Evolutionary conservation across 352 stramenopile species (phyloP).

Genomic region (Phytopythium delawarense): DNA sequence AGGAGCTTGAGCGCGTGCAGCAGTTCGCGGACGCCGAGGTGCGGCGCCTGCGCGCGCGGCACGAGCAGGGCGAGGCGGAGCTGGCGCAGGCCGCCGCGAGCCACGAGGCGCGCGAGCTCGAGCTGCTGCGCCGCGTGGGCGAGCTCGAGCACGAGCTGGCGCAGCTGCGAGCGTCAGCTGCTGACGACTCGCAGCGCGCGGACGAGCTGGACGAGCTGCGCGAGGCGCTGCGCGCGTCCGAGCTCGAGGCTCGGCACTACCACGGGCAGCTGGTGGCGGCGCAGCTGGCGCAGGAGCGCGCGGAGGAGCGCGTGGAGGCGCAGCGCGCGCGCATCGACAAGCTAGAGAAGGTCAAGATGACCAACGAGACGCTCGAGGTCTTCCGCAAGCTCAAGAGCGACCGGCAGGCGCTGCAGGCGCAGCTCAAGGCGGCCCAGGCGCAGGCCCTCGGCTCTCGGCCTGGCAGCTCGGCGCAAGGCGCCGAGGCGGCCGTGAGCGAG

Average conservation of each 20-base stretch:
- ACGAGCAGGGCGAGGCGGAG: constrained; percentile 34
- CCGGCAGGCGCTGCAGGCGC: constrained; percentile 39
- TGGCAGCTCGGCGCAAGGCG: constrained; percentile 13
- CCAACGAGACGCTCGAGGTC: constrained; percentile 57
- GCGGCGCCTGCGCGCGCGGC: constrained; percentile 29
- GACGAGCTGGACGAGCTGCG: constrained; percentile 45
- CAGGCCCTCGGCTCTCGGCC: no score
- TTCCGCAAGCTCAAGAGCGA: constrained; percentile 68
- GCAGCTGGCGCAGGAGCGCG: constrained; percentile 36
- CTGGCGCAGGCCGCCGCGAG: constrained; percentile 22
- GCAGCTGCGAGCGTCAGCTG: no score
- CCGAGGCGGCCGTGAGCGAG: constrained; percentile 36
- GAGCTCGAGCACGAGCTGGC: constrained; percentile 26
- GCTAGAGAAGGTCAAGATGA: constrained; percentile 84
- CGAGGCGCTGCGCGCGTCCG: constrained; percentile 47
- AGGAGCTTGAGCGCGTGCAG: constrained; percentile 47
- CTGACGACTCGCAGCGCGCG: no score
- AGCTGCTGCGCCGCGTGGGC: constrained; percentile 15
- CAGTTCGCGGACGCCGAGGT: constrained; percentile 53
- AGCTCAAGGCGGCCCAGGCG: constrained; percentile 11
- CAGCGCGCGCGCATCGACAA: constrained; percentile 70
- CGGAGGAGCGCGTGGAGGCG: constrained; percentile 41
- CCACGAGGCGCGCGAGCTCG: constrained; percentile 18
- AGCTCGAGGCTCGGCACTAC: constrained; percentile 51
- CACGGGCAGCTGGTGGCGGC: constrained; percentile 40